A percentile compares a stretch with the other conserved stretches of the same genome.
Evolutionary conservation across 805 yeast species (phyloP).

Genomic region (Barnettozyma sp.): DNA sequence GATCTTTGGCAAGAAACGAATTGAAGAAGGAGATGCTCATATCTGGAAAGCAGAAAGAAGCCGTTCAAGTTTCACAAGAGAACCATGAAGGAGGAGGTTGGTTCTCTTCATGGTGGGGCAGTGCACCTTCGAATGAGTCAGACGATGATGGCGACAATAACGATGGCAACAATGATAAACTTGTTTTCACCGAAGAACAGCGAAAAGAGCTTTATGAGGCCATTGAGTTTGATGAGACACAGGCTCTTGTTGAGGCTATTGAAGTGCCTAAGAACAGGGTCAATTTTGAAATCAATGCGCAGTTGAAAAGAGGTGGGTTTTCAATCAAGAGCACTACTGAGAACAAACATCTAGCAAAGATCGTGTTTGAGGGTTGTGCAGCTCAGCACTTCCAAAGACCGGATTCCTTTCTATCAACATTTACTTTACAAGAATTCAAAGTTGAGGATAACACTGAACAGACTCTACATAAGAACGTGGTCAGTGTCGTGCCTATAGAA

Average conservation of each 20-base stretch:
- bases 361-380: conserved; percentile 76
- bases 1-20: conserved; percentile 70
- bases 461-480: conserved; percentile 79
- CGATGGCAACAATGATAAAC: conserved; percentile 29
- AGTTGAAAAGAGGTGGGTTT: conserved; percentile 72
- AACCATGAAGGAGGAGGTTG: conserved; percentile 55
- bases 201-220: conserved; percentile 86
- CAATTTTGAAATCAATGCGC: conserved; percentile 57
- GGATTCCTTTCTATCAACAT: conserved; percentile 64
- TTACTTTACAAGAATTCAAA: conserved; percentile 72
- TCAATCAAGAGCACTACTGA: conserved; percentile 38
- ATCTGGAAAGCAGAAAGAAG: conserved; percentile 4
- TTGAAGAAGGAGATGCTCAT: conserved; percentile 43
- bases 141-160: conserved; percentile 29
- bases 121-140: conserved; percentile 7
- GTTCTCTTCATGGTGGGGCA: conserved; percentile 61
- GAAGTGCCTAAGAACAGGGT: conserved; percentile 71
- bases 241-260: conserved; percentile 41
- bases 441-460: conserved; percentile 82
- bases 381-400: conserved; percentile 70
- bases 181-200: conserved; percentile 76
- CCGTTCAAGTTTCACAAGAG: conserved; percentile 10
- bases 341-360: conserved; percentile 54
- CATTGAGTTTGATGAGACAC: conserved; percentile 77
- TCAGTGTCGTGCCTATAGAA: conserved; percentile 66